Evolutionary conservation across 163 green algal genomes (phyloP).

Genomic region (Scenedesmus sp.): DNA sequence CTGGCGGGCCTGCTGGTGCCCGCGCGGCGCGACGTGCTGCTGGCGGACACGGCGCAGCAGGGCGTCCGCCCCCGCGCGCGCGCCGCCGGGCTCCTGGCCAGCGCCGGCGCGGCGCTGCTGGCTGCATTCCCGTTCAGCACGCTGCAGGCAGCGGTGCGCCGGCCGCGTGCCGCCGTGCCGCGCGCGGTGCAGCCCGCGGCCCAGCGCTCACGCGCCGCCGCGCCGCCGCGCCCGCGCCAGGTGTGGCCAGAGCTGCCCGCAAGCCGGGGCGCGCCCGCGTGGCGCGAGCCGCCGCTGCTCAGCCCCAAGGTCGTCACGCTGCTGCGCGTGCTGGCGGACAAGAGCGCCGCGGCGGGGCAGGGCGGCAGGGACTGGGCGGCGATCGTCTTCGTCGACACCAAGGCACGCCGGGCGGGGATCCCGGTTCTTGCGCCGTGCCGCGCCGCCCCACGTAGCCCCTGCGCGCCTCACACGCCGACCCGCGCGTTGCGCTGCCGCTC

Average conservation of each 20-base stretch:
- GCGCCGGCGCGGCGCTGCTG: slow-evolving; percentile 4
- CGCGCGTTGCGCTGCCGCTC: neutral
- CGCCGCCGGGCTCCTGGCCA: no score
- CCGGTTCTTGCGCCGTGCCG: no score
- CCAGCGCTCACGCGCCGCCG: no score
- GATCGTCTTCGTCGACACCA: slow-evolving; percentile 39
- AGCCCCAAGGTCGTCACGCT: slow-evolving; percentile 27
- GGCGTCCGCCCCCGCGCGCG: neutral
- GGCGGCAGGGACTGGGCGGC: slow-evolving; percentile 21
- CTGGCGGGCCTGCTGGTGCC: slow-evolving; percentile 25
- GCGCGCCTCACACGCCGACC: no score
- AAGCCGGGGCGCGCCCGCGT: neutral
- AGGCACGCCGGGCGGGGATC: neutral
- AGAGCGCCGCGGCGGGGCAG: neutral
- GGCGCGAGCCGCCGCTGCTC: slow-evolving; percentile 11
- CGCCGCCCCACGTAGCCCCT: no score
- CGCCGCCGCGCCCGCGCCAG: neutral
- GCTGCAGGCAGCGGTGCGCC: slow-evolving; percentile 32
- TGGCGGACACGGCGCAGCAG: neutral
- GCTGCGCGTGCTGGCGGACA: slow-evolving; percentile 8
- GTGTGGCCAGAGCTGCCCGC: slow-evolving; percentile 24
- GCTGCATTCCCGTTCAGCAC: slow-evolving; percentile 24
- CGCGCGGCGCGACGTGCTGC: neutral
- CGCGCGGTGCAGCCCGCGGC: no score
- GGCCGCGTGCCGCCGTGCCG: neutral